These are phyloP conservation scores for Hymenoscyphus scutula DNA, from an alignment of 2,329 filamentous ascomycete species.

Conservation along the genomic window DNA sequence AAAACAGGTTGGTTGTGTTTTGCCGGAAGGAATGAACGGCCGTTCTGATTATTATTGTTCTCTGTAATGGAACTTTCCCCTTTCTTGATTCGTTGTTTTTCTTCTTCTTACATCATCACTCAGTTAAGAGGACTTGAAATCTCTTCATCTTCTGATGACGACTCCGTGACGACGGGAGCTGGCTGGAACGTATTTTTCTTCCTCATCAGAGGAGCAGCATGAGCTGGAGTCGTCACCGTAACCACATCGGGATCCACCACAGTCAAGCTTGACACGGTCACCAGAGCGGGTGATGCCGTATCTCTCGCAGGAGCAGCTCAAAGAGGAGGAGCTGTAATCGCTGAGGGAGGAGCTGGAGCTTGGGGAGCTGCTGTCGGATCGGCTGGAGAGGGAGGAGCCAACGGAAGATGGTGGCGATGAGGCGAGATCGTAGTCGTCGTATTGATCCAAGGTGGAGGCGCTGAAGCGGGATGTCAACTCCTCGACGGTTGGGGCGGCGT, in stretches of 20 bases:
- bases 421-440: slow-evolving; percentile 52
- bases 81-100: slow-evolving; percentile 12
- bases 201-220: slow-evolving; percentile 66
- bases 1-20: not conserved
- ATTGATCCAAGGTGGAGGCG: slow-evolving; percentile 55
- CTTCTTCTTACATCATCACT: not conserved
- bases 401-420: slow-evolving; percentile 64
- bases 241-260: slow-evolving; percentile 83
- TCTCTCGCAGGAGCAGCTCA: slow-evolving; percentile 87
- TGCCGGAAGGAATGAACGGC: slow-evolving; percentile 31
- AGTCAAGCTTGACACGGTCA: slow-evolving; percentile 94
- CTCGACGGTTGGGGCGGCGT: slow-evolving; percentile 70
- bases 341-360: slow-evolving; percentile 64
- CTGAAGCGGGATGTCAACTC: slow-evolving; percentile 76
- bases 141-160: slow-evolving; percentile 44
- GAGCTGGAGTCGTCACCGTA: slow-evolving; percentile 71
- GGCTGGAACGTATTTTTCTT: slow-evolving; percentile 51
- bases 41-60: slow-evolving; percentile 15
- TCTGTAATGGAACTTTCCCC: slow-evolving; percentile 15
- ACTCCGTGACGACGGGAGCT: slow-evolving; percentile 63
- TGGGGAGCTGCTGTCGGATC: slow-evolving; percentile 72
- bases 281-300: slow-evolving; percentile 94
- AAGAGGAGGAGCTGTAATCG: slow-evolving; percentile 78
- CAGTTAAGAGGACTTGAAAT: not conserved
- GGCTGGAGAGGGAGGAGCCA: slow-evolving; percentile 68